These are phyloP conservation scores for Boechera stricta DNA, from an alignment of 345 rosid genomes.

Conservation along the genomic window DNA sequence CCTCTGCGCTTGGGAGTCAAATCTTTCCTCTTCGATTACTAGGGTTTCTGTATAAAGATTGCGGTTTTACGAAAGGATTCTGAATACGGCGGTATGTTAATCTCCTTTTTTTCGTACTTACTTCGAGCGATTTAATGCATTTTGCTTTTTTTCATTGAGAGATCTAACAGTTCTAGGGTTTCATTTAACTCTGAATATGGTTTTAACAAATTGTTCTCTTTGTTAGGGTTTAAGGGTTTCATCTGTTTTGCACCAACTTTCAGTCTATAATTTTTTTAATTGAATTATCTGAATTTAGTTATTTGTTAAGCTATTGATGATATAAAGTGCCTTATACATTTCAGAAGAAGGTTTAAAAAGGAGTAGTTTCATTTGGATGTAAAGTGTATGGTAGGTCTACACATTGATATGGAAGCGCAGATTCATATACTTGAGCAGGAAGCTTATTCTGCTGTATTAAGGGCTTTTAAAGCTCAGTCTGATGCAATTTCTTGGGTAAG, in stretches of 20 bases:
- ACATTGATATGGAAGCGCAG: constrained; percentile 72
- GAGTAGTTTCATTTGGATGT: constrained; percentile 19
- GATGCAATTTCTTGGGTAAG: constrained; percentile 95
- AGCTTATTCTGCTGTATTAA: constrained; percentile 86
- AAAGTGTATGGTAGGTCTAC: constrained; percentile 31
- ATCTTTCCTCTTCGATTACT: neutral
- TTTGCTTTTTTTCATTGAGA: neutral
- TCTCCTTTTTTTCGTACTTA: neutral
- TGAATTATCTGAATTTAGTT: neutral
- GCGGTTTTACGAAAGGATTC: neutral
- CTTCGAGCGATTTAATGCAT: neutral
- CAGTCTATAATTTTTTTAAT: neutral
- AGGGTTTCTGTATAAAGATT: neutral
- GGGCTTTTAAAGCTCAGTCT: constrained; percentile 94
- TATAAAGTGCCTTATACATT: neutral
- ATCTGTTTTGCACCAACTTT: neutral
- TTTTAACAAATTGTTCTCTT: neutral
- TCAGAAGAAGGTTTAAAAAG: constrained; percentile 23
- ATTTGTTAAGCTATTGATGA: constrained; percentile 4
- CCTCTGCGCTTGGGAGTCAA: constrained; percentile 6
- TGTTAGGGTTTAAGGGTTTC: neutral
- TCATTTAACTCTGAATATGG: neutral
- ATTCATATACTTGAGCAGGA: constrained; percentile 93
- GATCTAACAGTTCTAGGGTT: constrained; percentile 34
- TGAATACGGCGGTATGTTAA: constrained; percentile 26